Evolutionary conservation across 106 monocot genomes (phyloP), one percentile per base, ranked within the genome.

Genomic region (Narthecium ossifragum): DNA sequence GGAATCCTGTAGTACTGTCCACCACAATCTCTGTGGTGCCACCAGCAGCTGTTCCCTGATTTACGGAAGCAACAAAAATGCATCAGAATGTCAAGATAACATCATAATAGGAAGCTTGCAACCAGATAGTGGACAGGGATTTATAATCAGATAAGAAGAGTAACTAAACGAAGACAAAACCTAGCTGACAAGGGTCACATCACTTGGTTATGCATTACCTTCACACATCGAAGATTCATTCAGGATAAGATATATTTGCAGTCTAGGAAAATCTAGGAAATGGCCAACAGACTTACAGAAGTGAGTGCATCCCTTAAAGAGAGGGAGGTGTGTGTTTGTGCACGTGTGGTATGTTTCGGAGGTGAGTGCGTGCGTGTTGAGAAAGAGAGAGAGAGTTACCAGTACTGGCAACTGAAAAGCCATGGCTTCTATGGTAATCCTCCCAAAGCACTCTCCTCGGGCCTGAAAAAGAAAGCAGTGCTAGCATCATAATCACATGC

Each of bases 341-440:
- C n/a, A n/a, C n/a, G n/a, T n/a, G n/a, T n/a, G n/a, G n/a, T n/a
- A n/a, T n/a, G n/a, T n/a, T n/a, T n/a, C n/a, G n/a, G n/a, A n/a
- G n/a, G n/a, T n/a, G n/a, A n/a, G n/a, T n/a, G n/a, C n/a, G n/a
- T n/a, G n/a, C n/a, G n/a, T n/a, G n/a, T n/a, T n/a, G n/a, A n/a
- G n/a, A n/a, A n/a, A n/a, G n/a, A n/a, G 36, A 77, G 28, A 5
- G 36, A 49, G 17, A 39, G 61, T 79, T 69, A 93, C 93, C 79
- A 98, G 58, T 12, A 98, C 78, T n/a, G 96, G 96, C 53, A 98
- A 76, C 83, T 98, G 78, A 78, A 98, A 98, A 64, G 90, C 86
- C 96, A 96, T 96, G 15, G 96, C 96, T 90, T 96, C 96, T 55
- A 96, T 96, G 5, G 90, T 90, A 67, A 96, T 96, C 62, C 96